Evolutionary conservation across 2,329 filamentous ascomycete genomes (phyloP), one percentile per base, ranked within the genome.

Genomic region (Didymella exigua): DNA sequence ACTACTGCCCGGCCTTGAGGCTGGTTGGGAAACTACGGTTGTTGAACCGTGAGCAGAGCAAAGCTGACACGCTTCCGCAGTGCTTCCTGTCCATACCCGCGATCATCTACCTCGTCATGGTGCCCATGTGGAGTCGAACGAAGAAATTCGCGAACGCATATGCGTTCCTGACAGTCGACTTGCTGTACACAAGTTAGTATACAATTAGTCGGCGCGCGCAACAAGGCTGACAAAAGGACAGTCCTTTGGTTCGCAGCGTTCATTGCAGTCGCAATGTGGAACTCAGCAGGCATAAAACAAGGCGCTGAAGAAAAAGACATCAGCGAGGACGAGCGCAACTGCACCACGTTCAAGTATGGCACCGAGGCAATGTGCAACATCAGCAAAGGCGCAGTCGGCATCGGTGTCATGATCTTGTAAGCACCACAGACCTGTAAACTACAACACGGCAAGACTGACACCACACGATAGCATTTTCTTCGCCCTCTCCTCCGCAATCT

Each of bases 161-260:
- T 65, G 84, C 82, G 47, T 85, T 86, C 66, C 80, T 82, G 8
- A 74, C 77, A 2, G 68, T 87, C 52, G 85, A 87, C 62, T 70
- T 77, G 13, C 63, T 86, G 21, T 85, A 65, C 48, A 63, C 68
- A 62, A 67, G 52, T 55, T 42, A 45, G 52, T 19, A 18, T 29
- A 3, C n/a, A 10, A 21, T 26, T 8, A 23, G 11, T 13, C n/a
- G 7, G 18, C n/a, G 23, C 10, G 14, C 8, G 18, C 18, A 9
- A 23, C 24, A 33, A 42, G n/a, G 42, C 52, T 55, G 46, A 55
- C 42, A 23, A 6, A 18, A 19, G 10, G 30, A 18, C 34, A 55
- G 52, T 86, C 9, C 69, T 87, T 33, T 87, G 84, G 84, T 83
- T 86, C 65, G 77, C 78, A 5, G 84, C 84, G 4, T 84, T 84